phyloP scores from a whole-genome alignment of 179 eudicot genomes.

The Carnegiea gigantea region DNA sequence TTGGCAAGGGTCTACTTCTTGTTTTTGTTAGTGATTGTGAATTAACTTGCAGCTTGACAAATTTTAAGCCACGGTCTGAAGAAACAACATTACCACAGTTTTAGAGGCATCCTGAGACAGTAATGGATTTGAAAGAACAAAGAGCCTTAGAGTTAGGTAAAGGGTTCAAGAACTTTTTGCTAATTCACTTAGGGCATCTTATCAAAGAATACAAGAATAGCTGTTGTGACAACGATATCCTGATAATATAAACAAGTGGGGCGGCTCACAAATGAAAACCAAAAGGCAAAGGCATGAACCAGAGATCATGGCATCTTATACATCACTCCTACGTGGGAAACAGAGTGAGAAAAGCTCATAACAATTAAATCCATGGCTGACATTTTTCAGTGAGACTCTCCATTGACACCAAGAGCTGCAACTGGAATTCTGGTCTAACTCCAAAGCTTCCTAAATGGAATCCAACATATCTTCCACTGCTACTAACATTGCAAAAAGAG shows the following conservation, averaged over 20 bases:
- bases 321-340: slow-evolving; percentile 5
- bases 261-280: slow-evolving; percentile 18
- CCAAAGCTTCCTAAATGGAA: slow-evolving; percentile 28
- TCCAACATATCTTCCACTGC: slow-evolving; percentile 21
- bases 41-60: neutral
- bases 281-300: slow-evolving; percentile 13
- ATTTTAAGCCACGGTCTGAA: neutral
- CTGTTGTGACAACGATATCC: slow-evolving; percentile 24
- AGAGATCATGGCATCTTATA: slow-evolving; percentile 10
- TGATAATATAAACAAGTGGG: slow-evolving; percentile 23
- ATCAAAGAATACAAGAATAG: slow-evolving; percentile 19
- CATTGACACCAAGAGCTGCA: neutral
- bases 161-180: slow-evolving; percentile 4
- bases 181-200: slow-evolving; percentile 22
- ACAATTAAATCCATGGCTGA: slow-evolving; percentile 10
- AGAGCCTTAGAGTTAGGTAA: neutral
- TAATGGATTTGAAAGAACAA: neutral
- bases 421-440: slow-evolving; percentile 15
- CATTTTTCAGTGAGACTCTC: neutral
- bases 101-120: neutral
- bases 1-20: no score
- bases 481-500: slow-evolving; percentile 10
- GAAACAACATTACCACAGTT: neutral
- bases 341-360: slow-evolving; percentile 12
- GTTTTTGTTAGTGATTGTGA: no score